phyloP scores from a whole-genome alignment of 805 yeast species.

The Pichia californica region DNA sequence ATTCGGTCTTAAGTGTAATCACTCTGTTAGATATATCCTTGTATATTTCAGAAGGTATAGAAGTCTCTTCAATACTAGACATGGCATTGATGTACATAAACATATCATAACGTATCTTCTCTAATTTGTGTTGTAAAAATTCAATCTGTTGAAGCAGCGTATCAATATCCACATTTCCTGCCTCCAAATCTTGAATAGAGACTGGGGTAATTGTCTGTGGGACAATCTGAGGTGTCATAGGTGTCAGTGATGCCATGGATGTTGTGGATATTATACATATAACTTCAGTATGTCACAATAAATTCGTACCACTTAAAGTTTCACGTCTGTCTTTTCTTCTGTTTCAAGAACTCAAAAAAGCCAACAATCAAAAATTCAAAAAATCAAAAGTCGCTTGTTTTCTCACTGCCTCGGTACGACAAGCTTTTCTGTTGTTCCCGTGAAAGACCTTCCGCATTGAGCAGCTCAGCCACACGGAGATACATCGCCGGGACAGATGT shows the following conservation, averaged over 20 bases:
- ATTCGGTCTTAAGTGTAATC: slow-evolving; percentile 29
- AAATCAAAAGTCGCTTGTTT: too few relatives aligned
- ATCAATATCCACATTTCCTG: slow-evolving; percentile 31
- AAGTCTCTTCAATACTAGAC: slow-evolving; percentile 38
- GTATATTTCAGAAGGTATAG: slow-evolving; percentile 36
- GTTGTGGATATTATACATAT: too few relatives aligned
- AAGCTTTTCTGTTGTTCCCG: slow-evolving; percentile 5
- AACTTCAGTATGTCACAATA: too few relatives aligned
- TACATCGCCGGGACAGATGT: too few relatives aligned
- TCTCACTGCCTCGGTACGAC: neutral
- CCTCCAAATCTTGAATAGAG: slow-evolving; percentile 35
- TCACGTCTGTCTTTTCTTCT: too few relatives aligned
- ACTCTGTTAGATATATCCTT: slow-evolving; percentile 32
- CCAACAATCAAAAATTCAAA: too few relatives aligned
- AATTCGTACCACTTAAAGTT: too few relatives aligned
- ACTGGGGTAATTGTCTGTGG: slow-evolving; percentile 13
- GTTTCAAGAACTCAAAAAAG: too few relatives aligned
- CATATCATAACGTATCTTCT: slow-evolving; percentile 36
- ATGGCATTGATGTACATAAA: slow-evolving; percentile 29
- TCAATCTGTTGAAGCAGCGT: slow-evolving; percentile 32
- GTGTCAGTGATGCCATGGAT: too few relatives aligned
- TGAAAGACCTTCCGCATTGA: too few relatives aligned
- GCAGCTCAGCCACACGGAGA: too few relatives aligned
- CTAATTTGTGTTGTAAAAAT: slow-evolving; percentile 25
- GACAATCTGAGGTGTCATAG: too few relatives aligned